Evolutionary conservation across 2,329 filamentous ascomycete species (phyloP).

Genomic region (Colletotrichum incanum): DNA sequence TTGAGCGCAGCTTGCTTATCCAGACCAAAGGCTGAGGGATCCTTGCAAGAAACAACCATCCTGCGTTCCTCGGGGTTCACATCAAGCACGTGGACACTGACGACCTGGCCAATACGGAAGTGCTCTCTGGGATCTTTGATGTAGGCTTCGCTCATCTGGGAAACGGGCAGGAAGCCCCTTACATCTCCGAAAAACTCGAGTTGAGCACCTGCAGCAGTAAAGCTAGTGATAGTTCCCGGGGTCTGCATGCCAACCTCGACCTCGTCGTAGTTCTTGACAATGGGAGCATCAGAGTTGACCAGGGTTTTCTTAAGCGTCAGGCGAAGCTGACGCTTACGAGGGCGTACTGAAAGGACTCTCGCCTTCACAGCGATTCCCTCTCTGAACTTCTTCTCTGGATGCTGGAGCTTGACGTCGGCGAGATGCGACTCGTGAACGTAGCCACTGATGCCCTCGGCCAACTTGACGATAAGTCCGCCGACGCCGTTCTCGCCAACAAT

Average conservation of each 20-base stretch:
- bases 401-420: constrained; percentile 87
- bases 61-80: constrained; percentile 80
- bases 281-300: constrained; percentile 87
- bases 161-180: constrained; percentile 89
- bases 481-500: constrained; percentile 85
- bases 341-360: constrained; percentile 85
- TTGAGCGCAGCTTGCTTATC: constrained; percentile 85
- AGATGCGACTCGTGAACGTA: constrained; percentile 91
- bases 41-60: constrained; percentile 93
- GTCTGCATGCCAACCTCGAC: constrained; percentile 83
- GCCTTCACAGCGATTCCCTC: constrained; percentile 89
- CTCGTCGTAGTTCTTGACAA: constrained; percentile 84
- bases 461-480: constrained; percentile 83
- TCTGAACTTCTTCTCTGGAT: constrained; percentile 96
- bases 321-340: constrained; percentile 82
- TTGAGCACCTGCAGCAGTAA: constrained; percentile 84
- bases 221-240: constrained; percentile 88
- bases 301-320: constrained; percentile 96
- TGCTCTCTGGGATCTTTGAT: constrained; percentile 92
- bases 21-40: constrained; percentile 81
- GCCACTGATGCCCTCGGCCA: constrained; percentile 91
- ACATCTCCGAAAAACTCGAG: constrained; percentile 93
- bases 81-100: constrained; percentile 89
- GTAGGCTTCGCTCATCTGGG: constrained; percentile 98
- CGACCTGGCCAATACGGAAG: constrained; percentile 91